Percentiles rank a stretch among this genome's conserved stretches.
These are phyloP conservation scores for Coemansia sp. DNA, from an alignment of 192 early-diverging fungal species.

Conservation along the genomic window DNA sequence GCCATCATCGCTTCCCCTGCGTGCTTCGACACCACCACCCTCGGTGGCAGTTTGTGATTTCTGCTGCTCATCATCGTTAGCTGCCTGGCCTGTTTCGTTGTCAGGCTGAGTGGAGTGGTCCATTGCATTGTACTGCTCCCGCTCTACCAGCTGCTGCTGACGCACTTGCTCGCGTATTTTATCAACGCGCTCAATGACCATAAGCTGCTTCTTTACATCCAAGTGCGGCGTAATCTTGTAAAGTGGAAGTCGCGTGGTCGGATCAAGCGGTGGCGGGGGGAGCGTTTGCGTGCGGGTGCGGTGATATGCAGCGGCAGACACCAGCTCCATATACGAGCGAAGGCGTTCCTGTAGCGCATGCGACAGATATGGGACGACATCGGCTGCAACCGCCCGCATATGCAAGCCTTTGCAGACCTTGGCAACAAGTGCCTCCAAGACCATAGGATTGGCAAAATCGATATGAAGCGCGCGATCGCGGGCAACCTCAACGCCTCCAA, in stretches of 20 bases:
- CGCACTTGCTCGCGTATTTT: conserved; percentile 63
- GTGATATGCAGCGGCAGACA: conserved; percentile 69
- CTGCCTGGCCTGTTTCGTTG: neutral
- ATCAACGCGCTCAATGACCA: conserved; percentile 68
- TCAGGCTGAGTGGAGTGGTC: conserved; percentile 28
- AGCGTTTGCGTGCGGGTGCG: conserved; percentile 62
- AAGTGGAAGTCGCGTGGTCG: conserved; percentile 56
- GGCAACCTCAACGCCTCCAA: conserved; percentile 27
- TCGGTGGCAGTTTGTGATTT: neutral
- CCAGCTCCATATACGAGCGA: conserved; percentile 61
- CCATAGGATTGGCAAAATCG: conserved; percentile 14
- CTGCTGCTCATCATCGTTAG: neutral
- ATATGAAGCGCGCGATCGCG: conserved; percentile 21
- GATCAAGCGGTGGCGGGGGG: conserved; percentile 57
- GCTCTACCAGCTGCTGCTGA: conserved; percentile 46
- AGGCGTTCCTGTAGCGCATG: conserved; percentile 69
- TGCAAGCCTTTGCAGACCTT: conserved; percentile 14
- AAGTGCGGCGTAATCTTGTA: conserved; percentile 66
- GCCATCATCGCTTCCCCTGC: neutral
- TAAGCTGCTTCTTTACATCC: conserved; percentile 68
- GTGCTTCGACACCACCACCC: neutral
- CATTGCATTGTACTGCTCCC: conserved; percentile 37
- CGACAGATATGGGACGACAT: conserved; percentile 62
- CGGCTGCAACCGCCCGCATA: conserved; percentile 54
- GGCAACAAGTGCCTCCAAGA: conserved; percentile 22